Evolutionary conservation across 805 yeast genomes (phyloP).

Genomic region (Priceomyces castillae): DNA sequence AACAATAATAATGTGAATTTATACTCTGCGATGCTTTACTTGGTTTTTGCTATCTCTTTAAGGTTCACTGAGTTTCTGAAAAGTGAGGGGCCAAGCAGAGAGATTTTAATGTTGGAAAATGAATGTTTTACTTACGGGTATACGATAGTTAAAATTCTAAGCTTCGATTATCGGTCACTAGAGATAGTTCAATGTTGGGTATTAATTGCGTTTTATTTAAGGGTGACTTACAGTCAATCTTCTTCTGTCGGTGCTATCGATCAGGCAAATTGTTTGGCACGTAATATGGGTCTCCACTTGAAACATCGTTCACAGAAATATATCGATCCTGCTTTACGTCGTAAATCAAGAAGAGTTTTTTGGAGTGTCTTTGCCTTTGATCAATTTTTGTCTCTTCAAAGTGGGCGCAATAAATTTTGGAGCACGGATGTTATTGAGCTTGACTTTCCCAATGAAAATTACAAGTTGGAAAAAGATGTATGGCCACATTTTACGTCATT

Average conservation of each 20-base stretch:
- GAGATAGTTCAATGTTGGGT: constrained; percentile 44
- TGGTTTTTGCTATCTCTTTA: constrained; percentile 49
- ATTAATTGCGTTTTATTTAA: constrained; percentile 32
- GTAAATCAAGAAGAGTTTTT: constrained; percentile 51
- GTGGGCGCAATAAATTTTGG: constrained; percentile 43
- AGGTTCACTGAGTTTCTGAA: constrained; percentile 47
- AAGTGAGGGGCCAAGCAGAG: constrained; percentile 27
- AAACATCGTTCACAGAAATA: constrained; percentile 14
- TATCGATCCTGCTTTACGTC: constrained; percentile 37
- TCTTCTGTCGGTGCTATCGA: constrained; percentile 32
- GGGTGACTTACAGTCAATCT: constrained; percentile 39
- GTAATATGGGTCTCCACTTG: constrained; percentile 37
- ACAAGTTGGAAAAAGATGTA: constrained; percentile 37
- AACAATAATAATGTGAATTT: constrained; percentile 40
- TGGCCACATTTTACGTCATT: constrained; percentile 50
- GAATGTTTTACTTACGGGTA: constrained; percentile 33
- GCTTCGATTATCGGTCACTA: constrained; percentile 43
- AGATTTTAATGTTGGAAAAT: constrained; percentile 29
- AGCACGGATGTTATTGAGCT: constrained; percentile 37
- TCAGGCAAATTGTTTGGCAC: constrained; percentile 35
- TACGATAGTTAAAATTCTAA: constrained; percentile 28
- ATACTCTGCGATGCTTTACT: constrained; percentile 49
- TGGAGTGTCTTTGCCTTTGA: constrained; percentile 57
- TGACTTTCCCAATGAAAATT: constrained; percentile 31
- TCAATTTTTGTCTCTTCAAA: constrained; percentile 49